These are phyloP conservation scores for Arthrobotrys iridis DNA, from an alignment of 2,329 filamentous ascomycete species.

Conservation along the genomic window DNA sequence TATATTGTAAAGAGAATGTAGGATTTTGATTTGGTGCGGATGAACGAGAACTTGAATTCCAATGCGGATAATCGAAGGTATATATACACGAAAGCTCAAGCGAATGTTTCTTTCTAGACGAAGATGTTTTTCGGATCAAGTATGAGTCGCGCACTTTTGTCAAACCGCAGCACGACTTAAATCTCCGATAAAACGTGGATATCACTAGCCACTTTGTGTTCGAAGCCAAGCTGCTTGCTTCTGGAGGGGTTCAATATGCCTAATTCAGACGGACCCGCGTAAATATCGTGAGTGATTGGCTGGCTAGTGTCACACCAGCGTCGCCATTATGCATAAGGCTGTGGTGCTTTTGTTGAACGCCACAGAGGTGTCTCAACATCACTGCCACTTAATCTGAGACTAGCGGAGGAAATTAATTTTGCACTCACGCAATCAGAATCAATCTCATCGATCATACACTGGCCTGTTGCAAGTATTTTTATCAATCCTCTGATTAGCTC, in stretches of 20 bases:
- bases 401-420: conserved; percentile 4
- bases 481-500: background rate
- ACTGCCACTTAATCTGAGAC: conserved; percentile 20
- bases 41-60: background rate
- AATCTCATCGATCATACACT: conserved; percentile 9
- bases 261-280: background rate
- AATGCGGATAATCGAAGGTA: background rate
- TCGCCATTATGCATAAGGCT: conserved; percentile 16
- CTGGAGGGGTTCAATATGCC: background rate
- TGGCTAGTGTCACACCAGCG: conserved; percentile 6
- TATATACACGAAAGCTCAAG: background rate
- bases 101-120: conserved; percentile 11
- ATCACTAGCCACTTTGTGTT: background rate
- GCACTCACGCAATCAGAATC: background rate
- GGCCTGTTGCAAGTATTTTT: conserved; percentile 15
- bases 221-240: background rate
- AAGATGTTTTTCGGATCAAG: background rate
- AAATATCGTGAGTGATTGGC: background rate
- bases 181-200: conserved; percentile 18
- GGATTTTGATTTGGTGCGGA: background rate
- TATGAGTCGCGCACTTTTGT: background rate
- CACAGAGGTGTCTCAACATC: conserved; percentile 7
- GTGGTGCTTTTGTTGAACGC: background rate
- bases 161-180: conserved; percentile 8
- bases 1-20: conserved; percentile 11